Evolutionary conservation across 495 filamentous ascomycete genomes (phyloP).

Genomic region (Penicillium crystallinum): DNA sequence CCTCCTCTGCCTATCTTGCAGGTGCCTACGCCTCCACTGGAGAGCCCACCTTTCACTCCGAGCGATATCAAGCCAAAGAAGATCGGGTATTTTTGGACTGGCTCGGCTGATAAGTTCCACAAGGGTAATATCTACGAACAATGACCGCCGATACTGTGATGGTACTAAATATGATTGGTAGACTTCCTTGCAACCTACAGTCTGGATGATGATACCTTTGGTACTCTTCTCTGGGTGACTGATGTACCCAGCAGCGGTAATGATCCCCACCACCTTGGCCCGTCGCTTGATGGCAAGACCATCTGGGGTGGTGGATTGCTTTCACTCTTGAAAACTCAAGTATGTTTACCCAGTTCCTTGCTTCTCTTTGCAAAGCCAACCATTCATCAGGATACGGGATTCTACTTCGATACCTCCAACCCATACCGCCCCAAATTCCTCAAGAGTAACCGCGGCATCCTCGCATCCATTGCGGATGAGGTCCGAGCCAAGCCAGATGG

Average conservation of each 20-base stretch:
- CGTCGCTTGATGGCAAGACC: conserved; percentile 56
- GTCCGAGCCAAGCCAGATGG: conserved; percentile 61
- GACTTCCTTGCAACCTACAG: conserved; percentile 58
- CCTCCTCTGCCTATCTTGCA: conserved; percentile 56
- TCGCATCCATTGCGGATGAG: conserved; percentile 57
- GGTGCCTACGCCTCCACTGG: conserved; percentile 51
- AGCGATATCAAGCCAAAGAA: conserved; percentile 60
- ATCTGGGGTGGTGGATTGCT: conserved; percentile 54
- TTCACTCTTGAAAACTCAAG: conserved; percentile 56
- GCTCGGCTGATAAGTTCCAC: conserved; percentile 54
- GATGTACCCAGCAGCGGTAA: conserved; percentile 59
- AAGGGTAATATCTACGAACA: conserved; percentile 22
- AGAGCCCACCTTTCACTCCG: conserved; percentile 47
- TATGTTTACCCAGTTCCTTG: conserved; percentile 2
- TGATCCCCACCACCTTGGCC: conserved; percentile 55
- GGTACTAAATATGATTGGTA: neutral
- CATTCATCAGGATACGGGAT: conserved; percentile 47
- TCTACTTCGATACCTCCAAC: conserved; percentile 56
- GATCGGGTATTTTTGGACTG: conserved; percentile 63
- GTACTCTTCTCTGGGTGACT: conserved; percentile 51
- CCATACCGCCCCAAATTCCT: conserved; percentile 54
- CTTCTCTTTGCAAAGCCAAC: neutral
- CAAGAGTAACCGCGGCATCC: conserved; percentile 53
- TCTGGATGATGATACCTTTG: conserved; percentile 60
- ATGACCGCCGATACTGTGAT: neutral